Conservation (phyloP, 2,329 filamentous ascomycete species). For the Cryphonectria naterciae region DNA sequence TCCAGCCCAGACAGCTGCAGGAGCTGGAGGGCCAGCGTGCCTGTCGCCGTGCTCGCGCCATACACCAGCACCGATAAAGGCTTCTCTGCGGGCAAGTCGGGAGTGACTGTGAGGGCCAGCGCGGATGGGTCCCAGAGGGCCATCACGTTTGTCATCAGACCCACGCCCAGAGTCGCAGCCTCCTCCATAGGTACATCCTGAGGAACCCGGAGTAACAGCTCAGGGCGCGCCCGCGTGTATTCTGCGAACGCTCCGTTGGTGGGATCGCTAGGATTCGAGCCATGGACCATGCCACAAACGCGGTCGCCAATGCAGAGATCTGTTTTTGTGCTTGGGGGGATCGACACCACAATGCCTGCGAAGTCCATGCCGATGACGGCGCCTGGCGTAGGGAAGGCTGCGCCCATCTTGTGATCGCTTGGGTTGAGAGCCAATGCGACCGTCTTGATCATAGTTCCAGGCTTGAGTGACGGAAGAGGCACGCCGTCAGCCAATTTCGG, state of each 20-base stretch:
- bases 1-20: conserved; percentile 18
- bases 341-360: conserved; percentile 31
- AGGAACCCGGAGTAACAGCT: conserved; percentile 37
- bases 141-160: neutral
- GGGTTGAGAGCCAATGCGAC: conserved; percentile 33
- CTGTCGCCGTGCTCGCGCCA: conserved; percentile 17
- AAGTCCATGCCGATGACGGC: conserved; percentile 33
- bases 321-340: conserved; percentile 23
- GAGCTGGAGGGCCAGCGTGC: conserved; percentile 23
- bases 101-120: neutral
- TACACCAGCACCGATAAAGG: conserved; percentile 28
- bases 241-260: conserved; percentile 42
- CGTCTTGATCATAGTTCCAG: too few species aligned
- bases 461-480: too few species aligned
- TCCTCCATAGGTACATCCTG: conserved; percentile 35
- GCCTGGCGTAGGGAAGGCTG: conserved; percentile 26
- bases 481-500: too few species aligned
- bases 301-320: conserved; percentile 40
- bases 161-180: conserved; percentile 38
- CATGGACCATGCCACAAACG: conserved; percentile 42
- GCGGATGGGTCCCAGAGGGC: neutral
- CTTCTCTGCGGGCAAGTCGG: neutral
- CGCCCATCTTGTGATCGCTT: conserved; percentile 32
- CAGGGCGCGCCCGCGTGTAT: conserved; percentile 38
- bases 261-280: conserved; percentile 36